Evolutionary conservation across 805 yeast species (phyloP).

Genomic region (Ogataea pignaliae): DNA sequence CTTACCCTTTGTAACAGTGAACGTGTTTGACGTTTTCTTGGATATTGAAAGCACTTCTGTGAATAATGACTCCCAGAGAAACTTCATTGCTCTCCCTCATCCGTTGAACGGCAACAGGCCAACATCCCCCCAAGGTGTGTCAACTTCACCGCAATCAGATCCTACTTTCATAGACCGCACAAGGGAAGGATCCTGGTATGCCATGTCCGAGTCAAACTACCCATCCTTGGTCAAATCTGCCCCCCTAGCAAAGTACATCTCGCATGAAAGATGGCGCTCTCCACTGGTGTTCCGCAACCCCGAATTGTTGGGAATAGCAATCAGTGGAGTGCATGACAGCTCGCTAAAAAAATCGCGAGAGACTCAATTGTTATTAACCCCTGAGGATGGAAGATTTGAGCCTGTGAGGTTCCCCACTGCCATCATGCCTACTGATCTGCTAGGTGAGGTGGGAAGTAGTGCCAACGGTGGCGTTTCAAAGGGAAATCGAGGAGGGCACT

Average conservation of each 20-base stretch:
- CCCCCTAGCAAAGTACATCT: constrained; percentile 62
- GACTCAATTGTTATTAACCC: not conserved
- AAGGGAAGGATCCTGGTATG: constrained; percentile 71
- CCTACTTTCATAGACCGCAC: constrained; percentile 69
- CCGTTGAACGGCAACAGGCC: constrained; percentile 37
- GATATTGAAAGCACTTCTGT: constrained; percentile 10
- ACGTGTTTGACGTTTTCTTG: constrained; percentile 71
- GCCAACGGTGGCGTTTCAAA: constrained; percentile 1
- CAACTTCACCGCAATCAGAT: constrained; percentile 19
- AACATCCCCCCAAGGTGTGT: constrained; percentile 3
- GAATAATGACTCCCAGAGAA: constrained; percentile 14
- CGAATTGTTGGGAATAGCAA: constrained; percentile 36
- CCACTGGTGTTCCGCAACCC: constrained; percentile 34
- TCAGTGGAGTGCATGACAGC: constrained; percentile 47
- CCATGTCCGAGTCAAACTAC: constrained; percentile 70
- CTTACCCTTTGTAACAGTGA: constrained; percentile 66
- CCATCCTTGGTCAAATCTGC: constrained; percentile 83
- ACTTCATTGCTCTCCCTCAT: constrained; percentile 61
- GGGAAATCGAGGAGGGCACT: not conserved
- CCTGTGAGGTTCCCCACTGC: constrained; percentile 21
- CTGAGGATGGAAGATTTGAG: constrained; percentile 8
- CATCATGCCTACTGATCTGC: constrained; percentile 16
- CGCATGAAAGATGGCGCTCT: constrained; percentile 39
- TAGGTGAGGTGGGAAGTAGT: constrained; percentile 13
- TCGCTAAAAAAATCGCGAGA: constrained; percentile 11